phyloP scores from a whole-genome alignment of 768 basidiomycete genomes.

The Pleurotus sapidus region DNA sequence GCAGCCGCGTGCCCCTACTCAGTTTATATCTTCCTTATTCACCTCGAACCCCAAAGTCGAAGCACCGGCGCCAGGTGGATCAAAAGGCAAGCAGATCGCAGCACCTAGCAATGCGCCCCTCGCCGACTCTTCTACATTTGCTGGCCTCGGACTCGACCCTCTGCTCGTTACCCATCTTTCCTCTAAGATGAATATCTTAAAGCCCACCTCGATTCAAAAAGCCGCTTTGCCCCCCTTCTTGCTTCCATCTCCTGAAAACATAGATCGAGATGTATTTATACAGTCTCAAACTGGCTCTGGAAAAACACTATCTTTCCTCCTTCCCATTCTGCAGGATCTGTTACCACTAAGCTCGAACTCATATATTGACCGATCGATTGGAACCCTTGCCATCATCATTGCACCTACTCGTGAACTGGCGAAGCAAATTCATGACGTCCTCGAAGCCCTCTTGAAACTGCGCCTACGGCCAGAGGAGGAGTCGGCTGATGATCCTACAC shows the following conservation, averaged over 20 bases:
- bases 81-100: conserved; percentile 21
- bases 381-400: conserved; percentile 91
- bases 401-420: conserved; percentile 96
- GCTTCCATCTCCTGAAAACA: conserved; percentile 29
- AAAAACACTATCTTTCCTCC: conserved; percentile 90
- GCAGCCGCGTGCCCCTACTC: conserved; percentile 34
- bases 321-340: conserved; percentile 94
- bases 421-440: conserved; percentile 95
- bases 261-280: conserved; percentile 78
- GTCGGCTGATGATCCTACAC: conserved; percentile 42
- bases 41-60: conserved; percentile 76
- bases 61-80: conserved; percentile 24
- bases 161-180: conserved; percentile 76
- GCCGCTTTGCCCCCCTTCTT: conserved; percentile 61
- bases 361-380: conserved; percentile 92
- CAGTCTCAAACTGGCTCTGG: conserved; percentile 98
- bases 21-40: conserved; percentile 88
- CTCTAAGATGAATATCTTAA: conserved; percentile 75
- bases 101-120: conserved; percentile 85
- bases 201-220: conserved; percentile 90
- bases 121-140: conserved; percentile 70
- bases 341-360: conserved; percentile 86
- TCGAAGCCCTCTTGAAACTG: conserved; percentile 76
- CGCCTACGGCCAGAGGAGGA: conserved; percentile 63
- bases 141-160: conserved; percentile 80